phyloP scores from a whole-genome alignment of 2,329 filamentous ascomycete species.

The Cercospora janseana region DNA sequence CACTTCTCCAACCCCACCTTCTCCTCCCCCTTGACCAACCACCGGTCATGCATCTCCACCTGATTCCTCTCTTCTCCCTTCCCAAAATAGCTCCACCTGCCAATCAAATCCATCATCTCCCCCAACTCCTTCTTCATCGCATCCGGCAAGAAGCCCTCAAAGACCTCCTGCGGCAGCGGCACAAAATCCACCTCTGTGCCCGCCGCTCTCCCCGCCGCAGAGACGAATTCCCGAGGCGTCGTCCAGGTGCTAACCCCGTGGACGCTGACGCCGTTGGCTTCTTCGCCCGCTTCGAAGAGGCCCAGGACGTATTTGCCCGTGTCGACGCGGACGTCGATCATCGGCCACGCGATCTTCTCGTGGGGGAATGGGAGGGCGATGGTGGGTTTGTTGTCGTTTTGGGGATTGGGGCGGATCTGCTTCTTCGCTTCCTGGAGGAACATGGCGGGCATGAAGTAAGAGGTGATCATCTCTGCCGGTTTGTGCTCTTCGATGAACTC shows the following conservation, averaged over 20 bases:
- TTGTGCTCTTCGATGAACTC: conserved; percentile 36
- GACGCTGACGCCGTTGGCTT: conserved; percentile 30
- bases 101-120: conserved; percentile 34
- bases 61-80: conserved; percentile 32
- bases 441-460: conserved; percentile 32
- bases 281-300: conserved; percentile 30
- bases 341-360: conserved; percentile 30
- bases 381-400: conserved; percentile 23
- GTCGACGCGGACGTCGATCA: conserved; percentile 32
- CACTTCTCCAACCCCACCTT: conserved; percentile 24
- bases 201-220: conserved; percentile 23
- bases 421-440: conserved; percentile 26
- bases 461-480: conserved; percentile 26
- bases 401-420: conserved; percentile 18
- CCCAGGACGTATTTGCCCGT: conserved; percentile 34
- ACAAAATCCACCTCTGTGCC: conserved; percentile 32
- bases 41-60: conserved; percentile 29
- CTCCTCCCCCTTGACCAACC: conserved; percentile 27
- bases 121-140: conserved; percentile 30
- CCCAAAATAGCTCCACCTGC: conserved; percentile 33
- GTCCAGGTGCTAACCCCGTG: conserved; percentile 33
- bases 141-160: conserved; percentile 28
- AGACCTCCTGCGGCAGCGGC: conserved; percentile 29
- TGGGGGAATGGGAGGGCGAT: conserved; percentile 29
- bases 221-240: conserved; percentile 32